Base-by-base conservation (phyloP, 169 alveolate species). In the Eimeria tenella region DNA sequence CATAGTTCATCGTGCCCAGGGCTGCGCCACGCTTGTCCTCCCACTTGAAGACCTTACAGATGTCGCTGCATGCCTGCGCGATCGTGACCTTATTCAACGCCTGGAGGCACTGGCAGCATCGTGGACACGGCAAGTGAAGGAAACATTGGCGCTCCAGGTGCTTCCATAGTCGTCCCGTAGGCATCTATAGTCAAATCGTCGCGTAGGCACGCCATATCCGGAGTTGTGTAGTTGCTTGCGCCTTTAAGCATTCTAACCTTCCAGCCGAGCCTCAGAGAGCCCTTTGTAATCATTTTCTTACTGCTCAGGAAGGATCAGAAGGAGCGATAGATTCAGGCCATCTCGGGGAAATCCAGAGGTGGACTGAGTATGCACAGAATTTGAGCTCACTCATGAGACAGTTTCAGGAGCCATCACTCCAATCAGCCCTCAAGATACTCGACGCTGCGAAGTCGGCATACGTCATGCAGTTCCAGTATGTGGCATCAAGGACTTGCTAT, bases 61-160 rank as follows among this genome's bases (percentile, higher is more conserved):
- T 92, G 95, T 96, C 9, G 98, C 97, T 17, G 97, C 96, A 17
- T 99, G 98, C 19, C 95, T 98, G 17, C 97, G 97, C 94, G 99
- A 98, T 94, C 98, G 98, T 93, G 99, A 98, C 68, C 95, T 98
- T 50, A 98, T 98, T 17, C 97, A 98, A 68, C 97, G 99, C 92
- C 97, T 98, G 74, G 99, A 98, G 95, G 97, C 98, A 7, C 97
- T 98, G 7, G 96, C 98, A 82, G 98, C 98, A 82, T 97, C 97
- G 93, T 98, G 99, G 99, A 98, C 99, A 49, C 97, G 99, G 95
- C 98, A 98, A 94, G 98, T 98, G 88, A 97, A 98, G 93, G 99
- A 98, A 42, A 98, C 98, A 49, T 97, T 98, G 42, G 96, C 98
- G 31, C 97, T 97, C 90, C 97, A 97, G 96, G 99, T 97, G 65